Evolutionary conservation across 768 basidiomycete genomes (phyloP), one percentile per base, ranked within the genome.

Genomic region (Lentinus brumalis): DNA sequence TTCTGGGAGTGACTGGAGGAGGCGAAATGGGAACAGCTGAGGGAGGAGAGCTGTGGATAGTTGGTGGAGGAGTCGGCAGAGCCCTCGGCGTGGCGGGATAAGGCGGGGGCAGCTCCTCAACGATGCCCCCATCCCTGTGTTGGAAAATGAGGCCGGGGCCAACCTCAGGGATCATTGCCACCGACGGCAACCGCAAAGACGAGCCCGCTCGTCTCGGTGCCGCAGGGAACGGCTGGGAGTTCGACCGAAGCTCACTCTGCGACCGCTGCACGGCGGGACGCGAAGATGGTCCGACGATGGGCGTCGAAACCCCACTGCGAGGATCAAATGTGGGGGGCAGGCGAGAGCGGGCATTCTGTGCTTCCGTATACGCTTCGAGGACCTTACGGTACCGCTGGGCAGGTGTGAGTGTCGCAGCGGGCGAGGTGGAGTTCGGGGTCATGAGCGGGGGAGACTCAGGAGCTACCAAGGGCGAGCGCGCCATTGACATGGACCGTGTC

Each of bases 41-140:
- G 21, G 21, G 21, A 26, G 21, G 21, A 26, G 21, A 26, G 21
- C 21, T 26, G 46, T 12, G 21, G 46, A 18, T 26, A 7, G 46
- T 26, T 8, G 50, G 30, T 26, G 53, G 21, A 4, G 41, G 42
- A 8, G 14, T 10, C 15, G 52, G 16, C 16, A n/a, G 16, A 9
- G 14, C 9, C 40, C 32, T 8, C 16, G 53, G 53, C 21, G 42
- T n/a, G 15, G 4, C 41, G 16, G 53, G 53, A 57, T 79, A 79
- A 4, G 78, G 78, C 30, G 78, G 78, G 9, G 78, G 78, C 0
- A 77, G 69, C 58, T 79, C 78, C 30, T 74, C 75, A n/a, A 78
- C 75, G 16, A 73, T 59, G 14, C 74, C 77, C 39, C 73, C 74
- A 56, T 79, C 78, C 35, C 70, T 66, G 65, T 79, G 78, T 59